Conservation (phyloP, 176 grass and related monocot genomes). For the Oryza rufipogon region DNA sequence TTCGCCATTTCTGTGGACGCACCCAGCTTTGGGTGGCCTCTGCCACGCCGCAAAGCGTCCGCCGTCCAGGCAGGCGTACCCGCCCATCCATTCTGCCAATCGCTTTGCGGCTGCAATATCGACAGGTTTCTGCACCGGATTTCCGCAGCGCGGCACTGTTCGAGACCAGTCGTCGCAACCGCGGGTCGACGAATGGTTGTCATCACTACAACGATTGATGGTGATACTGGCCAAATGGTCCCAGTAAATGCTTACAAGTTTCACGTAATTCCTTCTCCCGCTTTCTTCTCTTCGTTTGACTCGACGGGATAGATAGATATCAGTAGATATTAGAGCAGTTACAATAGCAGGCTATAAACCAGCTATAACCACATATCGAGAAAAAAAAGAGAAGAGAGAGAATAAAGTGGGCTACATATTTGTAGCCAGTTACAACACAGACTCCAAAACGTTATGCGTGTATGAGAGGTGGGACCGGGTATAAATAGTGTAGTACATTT, state of each 20-base stretch:
- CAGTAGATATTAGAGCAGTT: background rate
- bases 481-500: too few species aligned
- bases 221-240: constrained; percentile 16
- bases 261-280: background rate
- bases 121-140: background rate
- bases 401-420: too few species aligned
- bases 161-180: constrained; percentile 11
- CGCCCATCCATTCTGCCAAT: background rate
- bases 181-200: background rate
- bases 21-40: constrained; percentile 22
- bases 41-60: background rate
- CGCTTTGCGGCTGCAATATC: constrained; percentile 21
- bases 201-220: background rate
- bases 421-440: too few species aligned
- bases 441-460: too few species aligned
- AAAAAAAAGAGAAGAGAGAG: too few species aligned
- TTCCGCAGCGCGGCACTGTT: background rate
- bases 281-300: background rate
- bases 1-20: constrained; percentile 40
- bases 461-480: too few species aligned
- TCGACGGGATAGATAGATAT: background rate
- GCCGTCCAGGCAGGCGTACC: background rate
- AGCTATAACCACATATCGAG: too few species aligned
- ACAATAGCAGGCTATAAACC: too few species aligned
- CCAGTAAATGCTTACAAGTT: background rate